Base-by-base conservation (phyloP, 352 stramenopile species). In the Pythium catenulatum region DNA sequence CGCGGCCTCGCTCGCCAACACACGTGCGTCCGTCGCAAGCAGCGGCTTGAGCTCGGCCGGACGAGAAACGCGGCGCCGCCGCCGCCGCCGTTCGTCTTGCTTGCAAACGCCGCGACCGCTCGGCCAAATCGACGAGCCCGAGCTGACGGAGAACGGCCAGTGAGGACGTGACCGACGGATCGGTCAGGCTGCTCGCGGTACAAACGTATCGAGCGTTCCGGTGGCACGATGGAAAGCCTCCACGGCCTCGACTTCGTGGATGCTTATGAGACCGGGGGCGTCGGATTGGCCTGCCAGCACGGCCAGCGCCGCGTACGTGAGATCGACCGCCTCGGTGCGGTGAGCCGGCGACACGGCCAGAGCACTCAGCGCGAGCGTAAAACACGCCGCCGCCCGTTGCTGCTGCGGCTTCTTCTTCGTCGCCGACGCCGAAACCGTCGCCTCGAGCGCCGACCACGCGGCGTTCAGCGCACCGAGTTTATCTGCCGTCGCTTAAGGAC, bases 21-120 rank as follows among this genome's bases (percentile, higher is more conserved):
- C 30, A 32, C 25, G 45, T 58, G 39, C 80, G 56, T 87, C 48
- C 14, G 75, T 15, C 4, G 32, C 92, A 21, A 94, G 79, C 32
- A 95, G 78, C 19, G 87, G 91, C 32, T 90, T 72, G 39, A 96
- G 76, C 3, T 66, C 85, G 39, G 89, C 75, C 50, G 92, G 4
- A 61, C 52, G 0, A 80, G 45, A 23, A 41, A n/a, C n/a, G n/a
- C n/a, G n/a, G n/a, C n/a, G n/a, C n/a, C n/a, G n/a, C n/a, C 27
- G 0, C 27, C 39, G 19, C n/a, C 23, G 45, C 30, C 30, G 19
- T 7, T 25, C 25, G 36, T n/a, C 3, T 1, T 32, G 15, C 69
- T 56, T 21, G 61, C 17, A 17, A 85, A 85, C 7, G 54, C 59
- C 11, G 32, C 27, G n/a, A n/a, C 1, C 56, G 11, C 17, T 88